Evolutionary conservation across 345 rosid genomes (phyloP), one percentile per base, ranked within the genome.

Genomic region (Excoecaria cochinchinensis): DNA sequence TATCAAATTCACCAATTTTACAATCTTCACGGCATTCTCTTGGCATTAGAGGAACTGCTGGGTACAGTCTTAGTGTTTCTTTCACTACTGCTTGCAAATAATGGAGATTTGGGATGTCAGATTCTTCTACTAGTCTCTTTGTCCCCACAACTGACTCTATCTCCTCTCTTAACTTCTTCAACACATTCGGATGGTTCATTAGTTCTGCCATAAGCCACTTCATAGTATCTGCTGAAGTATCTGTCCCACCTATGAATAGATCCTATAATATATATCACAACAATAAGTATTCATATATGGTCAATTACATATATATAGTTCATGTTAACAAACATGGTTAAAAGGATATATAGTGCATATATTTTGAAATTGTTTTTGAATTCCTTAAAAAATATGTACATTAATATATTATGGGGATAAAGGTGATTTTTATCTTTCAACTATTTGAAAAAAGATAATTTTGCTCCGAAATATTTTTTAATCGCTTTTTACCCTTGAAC

Each of bases 171-270:
- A 72, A 8, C 24, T 61, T 60, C 4, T 48, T 61, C 47, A 61
- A 60, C 5, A 61, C 59, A 5, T 48, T 15, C 0, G 76, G 76
- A 46, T 14, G 44, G 47, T 73, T 73, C 11, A 47, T 46, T 14
- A 73, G 56, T 25, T 73, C 67, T 46, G 76, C 76, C 68, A 73
- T 46, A 8, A 16, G 40, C 76, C 76, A 75, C 2, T 42, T 22
- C 62, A 79, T 75, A 8, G 79, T 70, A 11, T 64, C 63, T 75
- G 82, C 78, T 24, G 76, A 38, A 6, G 76, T 55, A 5, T 66
- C 68, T 11, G 82, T 71, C n/a, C 82, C 82, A 39, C 52, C 82
- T 7, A 72, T 19, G 69, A 79, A 79, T 0, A 74, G 68, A 40
- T 64, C 68, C 68, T 64, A 22, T 39, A 36, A 62, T 36, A 21